Percentiles rank a stretch among this genome's conserved stretches.
Evolutionary conservation across 176 grass and related monocot genomes (phyloP).

Genomic region (Zea mays): DNA sequence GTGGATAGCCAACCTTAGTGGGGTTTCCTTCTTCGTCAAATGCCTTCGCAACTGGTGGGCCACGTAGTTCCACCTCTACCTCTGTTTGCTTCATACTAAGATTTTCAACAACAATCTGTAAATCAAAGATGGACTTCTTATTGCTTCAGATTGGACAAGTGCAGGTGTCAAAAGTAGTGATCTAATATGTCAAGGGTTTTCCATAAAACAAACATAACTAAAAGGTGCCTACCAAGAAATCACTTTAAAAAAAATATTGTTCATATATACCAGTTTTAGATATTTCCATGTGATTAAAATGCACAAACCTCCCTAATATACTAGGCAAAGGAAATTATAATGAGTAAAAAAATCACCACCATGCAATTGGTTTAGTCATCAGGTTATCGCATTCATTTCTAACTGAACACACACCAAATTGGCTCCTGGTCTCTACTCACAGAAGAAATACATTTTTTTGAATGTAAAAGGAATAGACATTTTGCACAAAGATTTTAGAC

Average conservation of each 20-base stretch:
- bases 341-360: conserved; percentile 1
- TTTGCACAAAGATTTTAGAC: conserved; percentile 1
- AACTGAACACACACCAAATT: not conserved
- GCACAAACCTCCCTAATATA: not conserved
- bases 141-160: not conserved
- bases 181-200: conserved; percentile 21
- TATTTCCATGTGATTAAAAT: conserved; percentile 1
- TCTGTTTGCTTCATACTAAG: conserved; percentile 69
- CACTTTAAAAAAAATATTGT: not conserved
- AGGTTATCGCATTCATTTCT: conserved; percentile 34
- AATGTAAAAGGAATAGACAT: not conserved
- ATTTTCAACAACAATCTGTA: conserved; percentile 78
- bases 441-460: not conserved
- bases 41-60: conserved; percentile 83
- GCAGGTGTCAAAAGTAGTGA: not conserved
- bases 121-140: conserved; percentile 36
- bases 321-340: conserved; percentile 7
- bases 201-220: conserved; percentile 19
- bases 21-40: conserved; percentile 83
- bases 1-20: conserved; percentile 66
- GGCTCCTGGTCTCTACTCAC: not conserved
- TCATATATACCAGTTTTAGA: not conserved
- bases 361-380: not conserved
- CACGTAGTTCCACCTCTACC: conserved; percentile 77
- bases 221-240: conserved; percentile 9